Evolutionary conservation across 208 protist species (phyloP), one percentile per base, ranked within the genome.

Genomic region (Trypanosoma boissoni): DNA sequence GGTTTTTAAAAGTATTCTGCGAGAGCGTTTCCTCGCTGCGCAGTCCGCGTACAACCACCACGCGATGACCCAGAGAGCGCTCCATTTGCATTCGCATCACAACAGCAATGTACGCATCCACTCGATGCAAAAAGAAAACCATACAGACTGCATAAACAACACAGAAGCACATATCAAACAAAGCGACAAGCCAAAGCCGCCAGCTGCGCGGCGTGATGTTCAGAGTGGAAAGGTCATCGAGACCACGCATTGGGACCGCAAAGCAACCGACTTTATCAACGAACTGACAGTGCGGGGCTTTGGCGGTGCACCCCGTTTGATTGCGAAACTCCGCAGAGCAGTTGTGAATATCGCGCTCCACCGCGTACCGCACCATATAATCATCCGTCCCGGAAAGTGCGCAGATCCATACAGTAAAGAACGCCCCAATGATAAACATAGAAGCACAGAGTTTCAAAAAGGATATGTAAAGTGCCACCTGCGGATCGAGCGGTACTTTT

Each of bases 181-280:
- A 12, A 7, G 28, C 84, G 18, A 94, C 79, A 41, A 45, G 27
- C 58, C 72, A 74, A 68, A 86, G 86, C 12, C 76, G 59, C 62
- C 54, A 77, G 49, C 80, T 91, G 6, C 50, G 34, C 1, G 88
- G 84, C 0, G 43, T 9, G 14, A 94, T 88, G 64, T 92, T 94
- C 52, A 79, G 70, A 21, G 80, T 66, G 9, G 84, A 87, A 42
- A 94, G 58, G 55, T 94, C 84, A 68, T 88, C 91, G n/a, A 94
- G 58, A 26, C 84, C 88, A 34, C 54, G 77, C 48, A 89, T 58
- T 10, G 70, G 68, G 18, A 84, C 82, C 0, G 83, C 73, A 12
- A 43, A 36, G 50, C 87, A 94, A 37, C 71, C 76, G 3, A 64
- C 52, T 8, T 64, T 62, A 16, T 65, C 60, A 3, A 58, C 42